Base-by-base conservation (phyloP, 2,329 filamentous ascomycete species). In the Talaromyces atroroseus region DNA sequence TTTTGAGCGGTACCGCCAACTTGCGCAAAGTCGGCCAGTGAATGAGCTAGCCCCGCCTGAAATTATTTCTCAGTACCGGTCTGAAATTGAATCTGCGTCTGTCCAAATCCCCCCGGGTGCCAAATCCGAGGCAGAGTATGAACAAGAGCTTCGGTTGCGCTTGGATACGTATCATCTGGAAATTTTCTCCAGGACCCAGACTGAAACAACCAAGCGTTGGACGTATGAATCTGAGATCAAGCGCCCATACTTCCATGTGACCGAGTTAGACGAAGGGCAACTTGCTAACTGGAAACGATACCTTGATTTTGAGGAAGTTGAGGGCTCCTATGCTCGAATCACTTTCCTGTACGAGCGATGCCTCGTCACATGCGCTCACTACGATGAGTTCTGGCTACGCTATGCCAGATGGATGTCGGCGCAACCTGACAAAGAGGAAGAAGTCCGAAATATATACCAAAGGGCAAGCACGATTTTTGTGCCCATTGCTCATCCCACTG, bases 371-470 rank as follows among this genome's bases (percentile, higher is more conserved):
- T 95, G 90, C 66, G 92, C 94, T 16, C 88, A 95, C 63, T 96
- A 99, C 68, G 92, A 97, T 50, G 92, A 97, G 68, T 95, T 97
- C 72, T 99, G 94, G 94, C 85, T 95, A 66, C 88, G 94, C n/a
- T 99, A 96, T 72, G 90, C 88, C 16, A 82, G 92, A 42, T 99
- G 94, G 94, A 95, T 96, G 89, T 80, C 82, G 58, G 84, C 84
- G 0, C 89, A 95, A 68, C 75, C 83, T 1, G 85, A 80, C 63
- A 96, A 95, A 71, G 85, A 91, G 47, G 90, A 96, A 69, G 92
- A 96, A 68, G 87, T 92, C 5, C 87, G 94, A 57, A 92, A 90
- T 71, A 94, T 97, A 61, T 97, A 95, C 68, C 85, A 92, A 69
- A 85, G 91, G 56, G 94, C 92, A 10, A 86, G 88, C 62, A 91